A percentile compares a stretch with the other conserved stretches of the same genome.
Conservation (phyloP, 2,329 filamentous ascomycete species). For the Corynespora cassiicola region DNA sequence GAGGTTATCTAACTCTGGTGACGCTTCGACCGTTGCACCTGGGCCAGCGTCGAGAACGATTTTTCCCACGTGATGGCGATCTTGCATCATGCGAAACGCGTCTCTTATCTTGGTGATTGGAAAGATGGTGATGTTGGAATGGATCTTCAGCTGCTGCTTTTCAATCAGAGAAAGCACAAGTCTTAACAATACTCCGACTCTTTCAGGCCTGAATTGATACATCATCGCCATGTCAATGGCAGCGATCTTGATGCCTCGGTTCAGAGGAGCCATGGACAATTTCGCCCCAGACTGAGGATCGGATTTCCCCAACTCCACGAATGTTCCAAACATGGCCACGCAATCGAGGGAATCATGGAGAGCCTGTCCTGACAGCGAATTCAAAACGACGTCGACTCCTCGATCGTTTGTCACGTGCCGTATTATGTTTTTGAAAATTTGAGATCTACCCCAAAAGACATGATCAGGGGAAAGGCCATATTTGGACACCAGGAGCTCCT, state of each 20-base stretch:
- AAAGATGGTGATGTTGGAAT: constrained; percentile 5
- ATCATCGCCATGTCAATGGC: too few species aligned
- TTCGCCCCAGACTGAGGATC: constrained; percentile 3
- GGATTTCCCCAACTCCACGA: constrained; percentile 5
- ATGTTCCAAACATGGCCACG: constrained; percentile 36
- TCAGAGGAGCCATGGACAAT: too few species aligned
- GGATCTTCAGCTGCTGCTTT: too few species aligned
- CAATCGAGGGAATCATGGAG: constrained; percentile 44
- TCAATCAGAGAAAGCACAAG: too few species aligned
- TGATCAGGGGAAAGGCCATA: constrained; percentile 20
- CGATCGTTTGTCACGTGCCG: constrained; percentile 20
- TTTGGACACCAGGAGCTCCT: constrained; percentile 8
- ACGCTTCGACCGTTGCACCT: neutral
- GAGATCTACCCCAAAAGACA: constrained; percentile 29
- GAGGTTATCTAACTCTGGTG: too few species aligned
- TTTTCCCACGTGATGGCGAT: constrained; percentile 6
- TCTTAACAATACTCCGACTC: too few species aligned
- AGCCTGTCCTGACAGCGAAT: constrained; percentile 22
- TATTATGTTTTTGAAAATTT: constrained; percentile 23
- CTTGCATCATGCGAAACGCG: constrained; percentile 14
- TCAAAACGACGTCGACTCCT: constrained; percentile 39
- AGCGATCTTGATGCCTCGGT: too few species aligned
- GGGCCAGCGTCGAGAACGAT: constrained; percentile 3
- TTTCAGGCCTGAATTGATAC: too few species aligned
- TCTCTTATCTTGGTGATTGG: constrained; percentile 11